phyloP scores from a whole-genome alignment of 225 moss, liverwort and hornwort species.

The Sphagnum contortum region DNA sequence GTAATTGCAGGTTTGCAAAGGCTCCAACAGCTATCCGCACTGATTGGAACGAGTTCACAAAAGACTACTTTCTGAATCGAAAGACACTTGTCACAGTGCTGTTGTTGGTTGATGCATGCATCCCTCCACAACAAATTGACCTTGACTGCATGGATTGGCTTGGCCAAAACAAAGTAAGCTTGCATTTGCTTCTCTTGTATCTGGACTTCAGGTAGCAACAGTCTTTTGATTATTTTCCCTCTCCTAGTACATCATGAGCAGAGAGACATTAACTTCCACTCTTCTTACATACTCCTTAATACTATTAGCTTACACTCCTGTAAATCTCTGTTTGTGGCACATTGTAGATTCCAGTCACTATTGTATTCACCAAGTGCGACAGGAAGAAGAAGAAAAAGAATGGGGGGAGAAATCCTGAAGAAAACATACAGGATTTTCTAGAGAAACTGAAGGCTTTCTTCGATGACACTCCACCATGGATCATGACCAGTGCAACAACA shows the following conservation, averaged over 20 bases:
- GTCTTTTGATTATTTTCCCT: too few species aligned
- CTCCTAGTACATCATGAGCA: too few species aligned
- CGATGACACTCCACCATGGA: slow-evolving; percentile 75
- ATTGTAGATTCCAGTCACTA: slow-evolving; percentile 66
- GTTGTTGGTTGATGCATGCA: slow-evolving; percentile 82
- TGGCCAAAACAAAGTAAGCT: slow-evolving; percentile 70
- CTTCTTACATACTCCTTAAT: too few species aligned
- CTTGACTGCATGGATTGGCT: slow-evolving; percentile 90
- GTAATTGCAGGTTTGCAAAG: slow-evolving; percentile 70
- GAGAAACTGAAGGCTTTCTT: slow-evolving; percentile 56
- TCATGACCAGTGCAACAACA: slow-evolving; percentile 91
- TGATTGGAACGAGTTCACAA: slow-evolving; percentile 96
- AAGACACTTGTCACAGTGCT: slow-evolving; percentile 71
- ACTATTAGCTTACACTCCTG: too few species aligned
- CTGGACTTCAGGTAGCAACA: too few species aligned
- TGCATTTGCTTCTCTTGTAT: too few species aligned
- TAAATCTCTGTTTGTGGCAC: too few species aligned
- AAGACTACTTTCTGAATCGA: slow-evolving; percentile 76
- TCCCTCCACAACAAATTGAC: slow-evolving; percentile 82
- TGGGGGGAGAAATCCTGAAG: slow-evolving; percentile 85
- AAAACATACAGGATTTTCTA: slow-evolving; percentile 77
- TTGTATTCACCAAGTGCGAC: slow-evolving; percentile 97
- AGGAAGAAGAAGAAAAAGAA: slow-evolving; percentile 96
- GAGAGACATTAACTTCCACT: too few species aligned
- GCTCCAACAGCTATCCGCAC: slow-evolving; percentile 84